Conservation (phyloP, 169 alveolate genomes). For the Eimeria zaria region DNA sequence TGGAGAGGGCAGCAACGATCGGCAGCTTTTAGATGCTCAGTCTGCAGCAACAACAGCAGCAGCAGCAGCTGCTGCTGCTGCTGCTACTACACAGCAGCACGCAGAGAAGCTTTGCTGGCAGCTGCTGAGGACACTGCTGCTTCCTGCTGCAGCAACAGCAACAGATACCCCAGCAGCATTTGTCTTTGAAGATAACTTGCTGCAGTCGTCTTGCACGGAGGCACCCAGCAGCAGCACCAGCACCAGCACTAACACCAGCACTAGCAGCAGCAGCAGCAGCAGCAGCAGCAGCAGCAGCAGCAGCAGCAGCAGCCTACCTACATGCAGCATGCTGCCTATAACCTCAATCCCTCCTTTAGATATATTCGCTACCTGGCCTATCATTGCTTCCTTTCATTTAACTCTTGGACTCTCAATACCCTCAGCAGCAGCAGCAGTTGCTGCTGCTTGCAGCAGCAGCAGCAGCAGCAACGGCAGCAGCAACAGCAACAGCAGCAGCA, state of each 20-base stretch:
- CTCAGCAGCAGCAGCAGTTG: conserved; percentile 5
- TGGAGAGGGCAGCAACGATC: not conserved
- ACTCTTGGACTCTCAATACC: not conserved
- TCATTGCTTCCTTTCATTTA: conserved; percentile 1
- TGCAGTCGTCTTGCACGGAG: not conserved
- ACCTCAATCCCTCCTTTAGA: not conserved
- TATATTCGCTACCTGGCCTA: not conserved
- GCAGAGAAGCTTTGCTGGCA: conserved; percentile 37
- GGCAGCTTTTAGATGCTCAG: not conserved
- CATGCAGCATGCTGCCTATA: conserved; percentile 17
- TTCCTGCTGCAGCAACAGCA: conserved; percentile 42
- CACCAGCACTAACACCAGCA: not conserved
- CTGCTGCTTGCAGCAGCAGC: conserved; percentile 1
- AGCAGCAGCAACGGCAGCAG: not conserved
- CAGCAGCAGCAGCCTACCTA: not conserved
- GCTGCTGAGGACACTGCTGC: conserved; percentile 30
- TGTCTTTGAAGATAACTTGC: not conserved
- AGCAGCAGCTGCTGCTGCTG: conserved; percentile 33
- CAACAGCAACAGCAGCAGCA: conserved; percentile 14
- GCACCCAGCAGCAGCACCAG: conserved; percentile 1
- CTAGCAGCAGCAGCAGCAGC: not conserved
- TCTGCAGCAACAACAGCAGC: conserved; percentile 1
- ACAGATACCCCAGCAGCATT: not conserved
- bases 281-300: conserved; percentile 42
- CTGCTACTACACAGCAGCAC: not conserved